Evolutionary conservation across 768 basidiomycete species (phyloP).

Genomic region (Coprinopsis cinerea): DNA sequence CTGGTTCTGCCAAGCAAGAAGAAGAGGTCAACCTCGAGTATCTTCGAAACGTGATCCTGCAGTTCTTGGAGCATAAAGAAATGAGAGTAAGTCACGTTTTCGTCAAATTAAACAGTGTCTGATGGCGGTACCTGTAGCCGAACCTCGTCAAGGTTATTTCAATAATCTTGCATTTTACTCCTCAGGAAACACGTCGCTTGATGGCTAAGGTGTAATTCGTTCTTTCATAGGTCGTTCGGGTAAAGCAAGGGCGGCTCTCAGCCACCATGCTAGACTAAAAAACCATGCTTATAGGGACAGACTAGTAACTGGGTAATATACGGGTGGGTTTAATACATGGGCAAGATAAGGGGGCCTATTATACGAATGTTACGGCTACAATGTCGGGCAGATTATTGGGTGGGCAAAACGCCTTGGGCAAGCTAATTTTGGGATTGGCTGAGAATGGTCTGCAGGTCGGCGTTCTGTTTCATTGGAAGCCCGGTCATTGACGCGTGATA

Average conservation of each 20-base stretch:
- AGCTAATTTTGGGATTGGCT: too few species aligned
- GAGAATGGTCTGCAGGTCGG: constrained; percentile 21
- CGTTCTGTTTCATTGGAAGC: constrained; percentile 20
- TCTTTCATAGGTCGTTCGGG: too few species aligned
- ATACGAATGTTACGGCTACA: too few species aligned
- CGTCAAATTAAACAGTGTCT: background rate
- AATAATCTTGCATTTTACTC: constrained; percentile 90
- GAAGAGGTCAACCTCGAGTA: constrained; percentile 97
- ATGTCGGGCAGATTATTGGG: too few species aligned
- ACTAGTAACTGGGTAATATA: too few species aligned
- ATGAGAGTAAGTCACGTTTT: constrained; percentile 73
- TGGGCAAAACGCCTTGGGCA: too few species aligned
- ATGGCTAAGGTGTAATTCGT: constrained; percentile 70
- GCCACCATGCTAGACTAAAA: too few species aligned
- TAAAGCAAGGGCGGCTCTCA: too few species aligned
- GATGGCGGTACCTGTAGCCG: constrained; percentile 42
- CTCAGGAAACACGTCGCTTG: constrained; percentile 86
- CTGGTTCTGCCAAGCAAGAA: constrained; percentile 38
- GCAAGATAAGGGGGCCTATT: too few species aligned
- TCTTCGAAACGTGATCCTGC: constrained; percentile 89
- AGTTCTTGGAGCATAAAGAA: constrained; percentile 97
- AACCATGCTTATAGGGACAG: too few species aligned
- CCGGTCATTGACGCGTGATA: background rate
- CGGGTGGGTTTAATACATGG: too few species aligned
- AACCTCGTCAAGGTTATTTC: constrained; percentile 89